Percentiles rank a stretch among this genome's conserved stretches.
phyloP scores from a whole-genome alignment of 257 asterid species.

The Henckelia pumila region DNA sequence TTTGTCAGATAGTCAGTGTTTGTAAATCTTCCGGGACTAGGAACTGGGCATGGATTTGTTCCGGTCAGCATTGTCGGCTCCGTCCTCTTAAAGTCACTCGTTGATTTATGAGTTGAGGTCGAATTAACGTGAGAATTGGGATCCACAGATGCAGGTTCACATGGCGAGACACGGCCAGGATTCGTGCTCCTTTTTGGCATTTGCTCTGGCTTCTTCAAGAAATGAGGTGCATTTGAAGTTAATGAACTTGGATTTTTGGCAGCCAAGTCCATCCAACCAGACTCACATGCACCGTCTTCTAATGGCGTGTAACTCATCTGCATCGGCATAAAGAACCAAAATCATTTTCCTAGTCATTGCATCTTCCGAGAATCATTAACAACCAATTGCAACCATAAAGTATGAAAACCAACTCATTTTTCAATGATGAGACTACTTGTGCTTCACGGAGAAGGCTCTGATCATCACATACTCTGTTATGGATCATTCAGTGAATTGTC shows the following conservation, averaged over 20 bases:
- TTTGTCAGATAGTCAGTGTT: conserved; percentile 15
- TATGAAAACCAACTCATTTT: not conserved
- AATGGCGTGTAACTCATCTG: conserved; percentile 43
- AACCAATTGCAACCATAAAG: conserved; percentile 12
- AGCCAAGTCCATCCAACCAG: conserved; percentile 26
- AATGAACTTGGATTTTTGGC: conserved; percentile 24
- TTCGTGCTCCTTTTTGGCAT: conserved; percentile 21
- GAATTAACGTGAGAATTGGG: conserved; percentile 17
- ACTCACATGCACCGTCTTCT: conserved; percentile 24
- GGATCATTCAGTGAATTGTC: not conserved
- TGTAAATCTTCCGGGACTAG: conserved; percentile 29
- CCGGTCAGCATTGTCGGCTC: conserved; percentile 20
- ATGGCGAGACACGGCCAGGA: conserved; percentile 28
- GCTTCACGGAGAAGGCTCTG: not conserved
- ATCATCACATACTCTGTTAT: not conserved
- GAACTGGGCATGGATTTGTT: conserved; percentile 20
- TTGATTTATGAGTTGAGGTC: conserved; percentile 19
- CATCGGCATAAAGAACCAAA: conserved; percentile 15
- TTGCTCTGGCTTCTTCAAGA: conserved; percentile 29
- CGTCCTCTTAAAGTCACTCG: conserved; percentile 25
- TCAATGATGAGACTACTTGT: not conserved
- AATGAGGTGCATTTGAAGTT: conserved; percentile 32
- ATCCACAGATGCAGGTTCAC: conserved; percentile 21
- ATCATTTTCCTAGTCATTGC: not conserved
- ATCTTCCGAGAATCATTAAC: not conserved